These are phyloP conservation scores for Mycena citricolor DNA, from an alignment of 1,284 basidiomycete genomes.

Conservation along the genomic window DNA sequence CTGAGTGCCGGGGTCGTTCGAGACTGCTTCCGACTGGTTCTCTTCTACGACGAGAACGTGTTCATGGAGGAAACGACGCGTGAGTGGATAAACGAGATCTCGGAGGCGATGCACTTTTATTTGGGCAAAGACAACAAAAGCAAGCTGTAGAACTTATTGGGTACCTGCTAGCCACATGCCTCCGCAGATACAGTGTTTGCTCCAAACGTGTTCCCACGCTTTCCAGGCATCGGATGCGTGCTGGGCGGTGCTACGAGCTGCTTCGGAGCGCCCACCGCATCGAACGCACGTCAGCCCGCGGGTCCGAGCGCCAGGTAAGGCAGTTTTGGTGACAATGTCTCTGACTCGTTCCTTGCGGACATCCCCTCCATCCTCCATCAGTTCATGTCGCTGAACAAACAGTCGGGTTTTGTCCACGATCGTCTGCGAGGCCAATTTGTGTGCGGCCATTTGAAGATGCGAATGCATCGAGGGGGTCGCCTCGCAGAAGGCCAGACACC, in stretches of 20 bases:
- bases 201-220: conserved; percentile 64
- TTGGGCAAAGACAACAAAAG: conserved; percentile 29
- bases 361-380: conserved; percentile 52
- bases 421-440: conserved; percentile 45
- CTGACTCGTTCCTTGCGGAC: conserved; percentile 43
- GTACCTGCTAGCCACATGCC: conserved; percentile 48
- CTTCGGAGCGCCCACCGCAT: conserved; percentile 59
- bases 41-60: conserved; percentile 44
- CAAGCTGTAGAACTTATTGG: conserved; percentile 21
- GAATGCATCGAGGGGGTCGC: conserved; percentile 46
- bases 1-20: conserved; percentile 39
- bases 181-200: conserved; percentile 64
- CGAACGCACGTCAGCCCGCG: conserved; percentile 50
- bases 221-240: conserved; percentile 49
- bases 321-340: conserved; percentile 64
- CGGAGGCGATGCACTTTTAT: conserved; percentile 38
- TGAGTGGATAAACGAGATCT: conserved; percentile 47
- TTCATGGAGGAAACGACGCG: conserved; percentile 36
- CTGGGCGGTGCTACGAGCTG: conserved; percentile 40
- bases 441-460: conserved; percentile 43
- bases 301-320: conserved; percentile 38
- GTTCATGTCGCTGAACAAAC: conserved; percentile 67
- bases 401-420: conserved; percentile 61
- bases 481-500: conserved; percentile 53
- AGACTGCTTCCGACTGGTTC: conserved; percentile 33